A percentile compares a stretch with the other conserved stretches of the same genome.
Conservation (phyloP, 306 rosid genomes). For the Vigna radiata region DNA sequence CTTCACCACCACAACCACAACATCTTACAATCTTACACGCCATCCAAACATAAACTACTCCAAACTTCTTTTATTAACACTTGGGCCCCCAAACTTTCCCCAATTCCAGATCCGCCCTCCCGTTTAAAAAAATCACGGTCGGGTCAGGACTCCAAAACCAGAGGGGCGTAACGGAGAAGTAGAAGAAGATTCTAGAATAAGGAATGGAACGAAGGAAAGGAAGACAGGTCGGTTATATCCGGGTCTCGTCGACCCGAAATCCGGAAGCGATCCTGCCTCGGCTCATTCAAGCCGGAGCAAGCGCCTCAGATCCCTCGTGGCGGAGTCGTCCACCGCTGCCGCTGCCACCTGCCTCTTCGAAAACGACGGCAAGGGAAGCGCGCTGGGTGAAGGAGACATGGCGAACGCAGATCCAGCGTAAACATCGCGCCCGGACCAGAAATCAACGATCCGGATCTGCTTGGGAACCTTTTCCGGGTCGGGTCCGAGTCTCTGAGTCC, state of each 20-base stretch:
- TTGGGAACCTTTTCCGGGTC: slow-evolving; percentile 58
- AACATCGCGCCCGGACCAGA: slow-evolving; percentile 38
- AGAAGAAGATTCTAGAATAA: slow-evolving; percentile 42
- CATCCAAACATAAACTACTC: slow-evolving; percentile 1
- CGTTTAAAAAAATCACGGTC: slow-evolving; percentile 89
- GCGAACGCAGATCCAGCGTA: slow-evolving; percentile 94
- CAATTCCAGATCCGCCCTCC: slow-evolving; percentile 58
- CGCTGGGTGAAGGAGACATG: slow-evolving; percentile 83
- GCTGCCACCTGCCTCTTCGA: slow-evolving; percentile 55
- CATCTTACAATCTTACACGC: slow-evolving; percentile 17
- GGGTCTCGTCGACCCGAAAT: slow-evolving; percentile 18
- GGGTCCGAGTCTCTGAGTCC: slow-evolving; percentile 69
- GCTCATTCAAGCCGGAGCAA: slow-evolving; percentile 72
- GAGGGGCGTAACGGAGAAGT: slow-evolving; percentile 33
- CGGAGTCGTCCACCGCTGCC: slow-evolving; percentile 64
- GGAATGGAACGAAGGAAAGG: background rate
- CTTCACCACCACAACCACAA: background rate
- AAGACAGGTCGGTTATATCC: background rate
- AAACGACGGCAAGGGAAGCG: slow-evolving; percentile 88
- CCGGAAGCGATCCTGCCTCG: background rate
- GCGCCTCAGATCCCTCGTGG: slow-evolving; percentile 87
- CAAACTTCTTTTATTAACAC: slow-evolving; percentile 35
- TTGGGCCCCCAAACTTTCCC: slow-evolving; percentile 48
- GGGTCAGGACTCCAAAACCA: slow-evolving; percentile 43
- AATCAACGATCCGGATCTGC: slow-evolving; percentile 55